A percentile compares a stretch with the other conserved stretches of the same genome.
phyloP scores from a whole-genome alignment of 1,139 yeast species.

The Geotrichum armillariae region DNA sequence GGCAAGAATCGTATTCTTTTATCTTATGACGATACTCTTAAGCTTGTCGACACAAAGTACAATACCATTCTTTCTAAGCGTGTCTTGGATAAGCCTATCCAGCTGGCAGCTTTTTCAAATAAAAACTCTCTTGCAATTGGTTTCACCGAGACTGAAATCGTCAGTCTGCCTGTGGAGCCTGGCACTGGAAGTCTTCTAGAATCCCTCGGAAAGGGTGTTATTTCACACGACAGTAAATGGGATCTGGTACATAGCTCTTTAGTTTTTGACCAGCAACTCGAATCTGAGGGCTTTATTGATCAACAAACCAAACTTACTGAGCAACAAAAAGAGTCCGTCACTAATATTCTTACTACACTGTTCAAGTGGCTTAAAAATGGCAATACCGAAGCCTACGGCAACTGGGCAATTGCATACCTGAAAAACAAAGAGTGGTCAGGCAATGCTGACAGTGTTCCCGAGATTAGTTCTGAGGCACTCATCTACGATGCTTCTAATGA shows the following conservation, averaged over 20 bases:
- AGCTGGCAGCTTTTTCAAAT: slow-evolving; percentile 27
- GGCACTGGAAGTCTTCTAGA: slow-evolving; percentile 74
- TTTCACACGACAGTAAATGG: slow-evolving; percentile 21
- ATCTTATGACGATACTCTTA: slow-evolving; percentile 22
- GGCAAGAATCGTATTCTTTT: slow-evolving; percentile 22
- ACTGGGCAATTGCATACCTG: slow-evolving; percentile 32
- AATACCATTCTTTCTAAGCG: slow-evolving; percentile 43
- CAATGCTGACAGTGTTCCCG: slow-evolving; percentile 23
- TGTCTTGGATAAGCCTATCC: slow-evolving; percentile 28
- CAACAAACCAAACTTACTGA: slow-evolving; percentile 9
- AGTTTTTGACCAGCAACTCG: slow-evolving; percentile 13
- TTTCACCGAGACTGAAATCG: slow-evolving; percentile 30
- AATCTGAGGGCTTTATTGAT: slow-evolving; percentile 5
- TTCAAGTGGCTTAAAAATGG: slow-evolving; percentile 20
- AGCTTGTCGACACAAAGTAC: slow-evolving; percentile 46
- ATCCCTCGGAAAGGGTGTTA: slow-evolving; percentile 66
- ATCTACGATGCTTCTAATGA: slow-evolving; percentile 66
- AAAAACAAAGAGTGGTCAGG: slow-evolving; percentile 33
- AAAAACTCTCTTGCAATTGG: slow-evolving; percentile 26
- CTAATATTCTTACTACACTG: slow-evolving; percentile 4
- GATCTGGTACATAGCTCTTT: slow-evolving; percentile 15
- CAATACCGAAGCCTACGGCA: slow-evolving; percentile 29
- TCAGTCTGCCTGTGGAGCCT: slow-evolving; percentile 53
- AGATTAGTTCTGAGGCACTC: slow-evolving; percentile 29
- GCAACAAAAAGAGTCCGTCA: slow-evolving; percentile 1